These are phyloP conservation scores for Hyaloscypha hepaticicola DNA, from an alignment of 495 filamentous ascomycete genomes.

Conservation along the genomic window DNA sequence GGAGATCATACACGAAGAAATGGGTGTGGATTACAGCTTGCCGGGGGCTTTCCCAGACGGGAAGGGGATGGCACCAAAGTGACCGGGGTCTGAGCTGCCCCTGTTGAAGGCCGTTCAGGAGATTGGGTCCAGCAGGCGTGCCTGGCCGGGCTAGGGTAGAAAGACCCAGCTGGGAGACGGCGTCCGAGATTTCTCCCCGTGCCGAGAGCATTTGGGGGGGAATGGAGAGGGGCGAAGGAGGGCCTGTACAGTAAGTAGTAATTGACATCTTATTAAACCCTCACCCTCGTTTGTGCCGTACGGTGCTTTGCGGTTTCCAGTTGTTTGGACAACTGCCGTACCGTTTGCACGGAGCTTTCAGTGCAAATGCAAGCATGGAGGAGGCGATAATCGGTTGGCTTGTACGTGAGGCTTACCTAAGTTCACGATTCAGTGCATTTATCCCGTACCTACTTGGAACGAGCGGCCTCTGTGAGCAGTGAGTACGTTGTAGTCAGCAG, in stretches of 20 bases:
- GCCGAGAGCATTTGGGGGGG: background rate
- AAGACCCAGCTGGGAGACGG: background rate
- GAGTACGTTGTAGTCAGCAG: too few relatives aligned
- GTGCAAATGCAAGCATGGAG: too few relatives aligned
- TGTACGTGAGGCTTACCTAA: background rate
- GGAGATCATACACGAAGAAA: slow-evolving; percentile 12
- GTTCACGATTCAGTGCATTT: background rate
- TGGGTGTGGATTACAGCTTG: background rate
- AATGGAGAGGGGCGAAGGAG: background rate
- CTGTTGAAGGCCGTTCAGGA: background rate
- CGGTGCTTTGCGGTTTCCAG: background rate
- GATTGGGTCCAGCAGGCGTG: slow-evolving; percentile 4
- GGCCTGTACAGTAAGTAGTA: too few relatives aligned
- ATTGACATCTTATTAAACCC: background rate
- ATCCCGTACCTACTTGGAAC: background rate
- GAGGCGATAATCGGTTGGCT: background rate
- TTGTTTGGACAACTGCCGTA: background rate
- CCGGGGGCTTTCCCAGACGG: background rate
- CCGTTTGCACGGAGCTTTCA: background rate
- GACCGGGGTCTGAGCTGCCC: slow-evolving; percentile 5
- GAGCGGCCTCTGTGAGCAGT: background rate
- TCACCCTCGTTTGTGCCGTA: background rate
- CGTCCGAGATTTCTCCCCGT: slow-evolving; percentile 3
- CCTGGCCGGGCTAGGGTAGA: background rate
- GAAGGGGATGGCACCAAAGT: background rate